Percentiles rank a stretch among this genome's conserved stretches.
Conservation (phyloP, 2,329 filamentous ascomycete species). For the Epichloe sibirici region DNA sequence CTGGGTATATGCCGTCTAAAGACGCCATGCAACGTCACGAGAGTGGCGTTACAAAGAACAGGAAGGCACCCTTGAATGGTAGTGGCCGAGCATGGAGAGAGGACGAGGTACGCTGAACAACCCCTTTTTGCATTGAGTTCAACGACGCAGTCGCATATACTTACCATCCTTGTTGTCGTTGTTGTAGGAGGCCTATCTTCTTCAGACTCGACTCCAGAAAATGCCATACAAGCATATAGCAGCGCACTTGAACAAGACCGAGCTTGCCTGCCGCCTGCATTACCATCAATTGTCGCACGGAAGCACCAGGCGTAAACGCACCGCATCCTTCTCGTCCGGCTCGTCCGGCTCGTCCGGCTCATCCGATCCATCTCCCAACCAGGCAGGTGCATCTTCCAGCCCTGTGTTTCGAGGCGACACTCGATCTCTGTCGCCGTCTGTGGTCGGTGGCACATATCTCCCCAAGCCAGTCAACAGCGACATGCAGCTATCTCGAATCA, state of each 20-base stretch:
- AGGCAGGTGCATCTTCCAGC: conserved; percentile 35
- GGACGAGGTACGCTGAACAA: conserved; percentile 52
- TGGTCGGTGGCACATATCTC: conserved; percentile 32
- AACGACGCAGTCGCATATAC: neutral
- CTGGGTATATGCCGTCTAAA: conserved; percentile 37
- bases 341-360: conserved; percentile 50
- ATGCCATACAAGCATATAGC: conserved; percentile 90
- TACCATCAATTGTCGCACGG: conserved; percentile 79
- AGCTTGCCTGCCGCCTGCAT: conserved; percentile 75
- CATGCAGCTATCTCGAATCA: conserved; percentile 43
- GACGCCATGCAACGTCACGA: conserved; percentile 46
- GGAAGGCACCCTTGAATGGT: conserved; percentile 57
- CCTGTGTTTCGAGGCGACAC: conserved; percentile 37
- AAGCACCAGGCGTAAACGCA: conserved; percentile 67
- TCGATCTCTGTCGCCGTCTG: conserved; percentile 36
- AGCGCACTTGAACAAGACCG: conserved; percentile 73
- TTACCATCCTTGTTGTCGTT: neutral
- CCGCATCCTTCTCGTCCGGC: conserved; percentile 55
- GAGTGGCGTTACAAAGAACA: conserved; percentile 49
- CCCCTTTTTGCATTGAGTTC: neutral
- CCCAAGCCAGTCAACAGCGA: conserved; percentile 31
- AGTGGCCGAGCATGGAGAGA: conserved; percentile 76
- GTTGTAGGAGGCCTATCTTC: conserved; percentile 63
- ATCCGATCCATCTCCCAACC: conserved; percentile 38
- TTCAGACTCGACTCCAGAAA: conserved; percentile 74